Percentiles rank a stretch among this genome's conserved stretches.
These are phyloP conservation scores for Termitomyces sp. DNA, from an alignment of 768 basidiomycete species.

Conservation along the genomic window DNA sequence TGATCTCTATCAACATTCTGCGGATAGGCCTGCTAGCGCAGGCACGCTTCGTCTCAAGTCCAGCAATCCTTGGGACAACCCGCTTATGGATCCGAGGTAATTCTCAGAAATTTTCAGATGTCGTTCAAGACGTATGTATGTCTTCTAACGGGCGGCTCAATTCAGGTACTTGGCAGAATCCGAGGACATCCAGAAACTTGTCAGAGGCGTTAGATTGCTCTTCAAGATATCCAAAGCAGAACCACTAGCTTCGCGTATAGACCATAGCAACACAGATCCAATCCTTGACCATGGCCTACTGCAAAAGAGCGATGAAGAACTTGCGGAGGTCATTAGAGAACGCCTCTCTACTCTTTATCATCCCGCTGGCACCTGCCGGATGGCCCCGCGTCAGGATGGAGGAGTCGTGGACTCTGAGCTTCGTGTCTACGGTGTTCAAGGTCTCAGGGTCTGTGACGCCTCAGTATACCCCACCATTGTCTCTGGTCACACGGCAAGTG, in stretches of 20 bases:
- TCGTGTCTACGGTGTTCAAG: conserved; percentile 38
- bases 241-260: conserved; percentile 36
- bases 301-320: conserved; percentile 37
- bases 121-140: background rate
- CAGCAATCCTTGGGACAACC: conserved; percentile 39
- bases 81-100: conserved; percentile 43
- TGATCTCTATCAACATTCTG: background rate
- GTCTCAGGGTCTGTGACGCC: conserved; percentile 46
- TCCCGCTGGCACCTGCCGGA: conserved; percentile 42
- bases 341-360: conserved; percentile 49
- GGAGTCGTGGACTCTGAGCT: conserved; percentile 38
- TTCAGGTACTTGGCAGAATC: conserved; percentile 37
- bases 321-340: conserved; percentile 37
- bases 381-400: conserved; percentile 37
- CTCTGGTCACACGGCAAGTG: conserved; percentile 45
- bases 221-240: conserved; percentile 37
- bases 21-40: conserved; percentile 39
- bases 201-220: conserved; percentile 37
- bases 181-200: conserved; percentile 41
- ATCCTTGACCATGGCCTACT: conserved; percentile 39
- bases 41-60: conserved; percentile 39
- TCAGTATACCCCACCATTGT: conserved; percentile 44
- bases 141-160: background rate
- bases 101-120: conserved; percentile 12
- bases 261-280: conserved; percentile 27